phyloP scores from a whole-genome alignment of 148 eudicot species.

The Camellia japonica region DNA sequence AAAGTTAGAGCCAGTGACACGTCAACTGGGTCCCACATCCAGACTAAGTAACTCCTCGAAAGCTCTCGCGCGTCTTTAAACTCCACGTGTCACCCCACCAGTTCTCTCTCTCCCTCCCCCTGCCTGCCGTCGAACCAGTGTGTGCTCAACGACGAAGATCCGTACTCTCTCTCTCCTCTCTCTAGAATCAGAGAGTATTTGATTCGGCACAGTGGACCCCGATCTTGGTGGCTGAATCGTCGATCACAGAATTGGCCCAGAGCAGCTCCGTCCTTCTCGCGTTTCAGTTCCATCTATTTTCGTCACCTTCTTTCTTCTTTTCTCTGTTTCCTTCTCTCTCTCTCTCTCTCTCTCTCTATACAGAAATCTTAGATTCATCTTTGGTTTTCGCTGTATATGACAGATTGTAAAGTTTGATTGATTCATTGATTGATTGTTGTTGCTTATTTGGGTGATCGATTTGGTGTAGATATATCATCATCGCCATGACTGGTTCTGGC shows the following conservation, averaged over 20 bases:
- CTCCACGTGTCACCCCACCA: neutral
- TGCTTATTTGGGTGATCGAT: slow-evolving; percentile 5
- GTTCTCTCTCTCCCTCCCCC: neutral
- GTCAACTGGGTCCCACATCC: neutral
- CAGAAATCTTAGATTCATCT: neutral
- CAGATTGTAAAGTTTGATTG: neutral
- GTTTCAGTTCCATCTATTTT: neutral
- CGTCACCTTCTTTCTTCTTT: slow-evolving; percentile 11
- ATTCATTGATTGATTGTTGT: slow-evolving; percentile 4
- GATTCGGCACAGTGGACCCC: neutral
- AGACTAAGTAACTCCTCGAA: neutral
- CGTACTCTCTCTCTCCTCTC: slow-evolving; percentile 7
- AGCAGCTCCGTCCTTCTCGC: slow-evolving; percentile 6
- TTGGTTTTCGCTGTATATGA: slow-evolving; percentile 1
- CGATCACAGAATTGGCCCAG: slow-evolving; percentile 2
- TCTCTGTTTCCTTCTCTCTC: slow-evolving; percentile 5
- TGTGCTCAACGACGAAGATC: neutral
- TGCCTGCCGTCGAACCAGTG: neutral
- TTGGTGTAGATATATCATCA: slow-evolving; percentile 12
- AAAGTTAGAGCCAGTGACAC: neutral
- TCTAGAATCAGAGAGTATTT: neutral
- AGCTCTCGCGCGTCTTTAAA: neutral
- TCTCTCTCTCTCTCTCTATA: neutral
- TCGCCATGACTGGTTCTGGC: slow-evolving; percentile 35
- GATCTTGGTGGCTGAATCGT: slow-evolving; percentile 6